Percentiles rank a stretch among this genome's conserved stretches.
phyloP scores from a whole-genome alignment of 2,329 filamentous ascomycete species.

The Sclerotinia subarctica region DNA sequence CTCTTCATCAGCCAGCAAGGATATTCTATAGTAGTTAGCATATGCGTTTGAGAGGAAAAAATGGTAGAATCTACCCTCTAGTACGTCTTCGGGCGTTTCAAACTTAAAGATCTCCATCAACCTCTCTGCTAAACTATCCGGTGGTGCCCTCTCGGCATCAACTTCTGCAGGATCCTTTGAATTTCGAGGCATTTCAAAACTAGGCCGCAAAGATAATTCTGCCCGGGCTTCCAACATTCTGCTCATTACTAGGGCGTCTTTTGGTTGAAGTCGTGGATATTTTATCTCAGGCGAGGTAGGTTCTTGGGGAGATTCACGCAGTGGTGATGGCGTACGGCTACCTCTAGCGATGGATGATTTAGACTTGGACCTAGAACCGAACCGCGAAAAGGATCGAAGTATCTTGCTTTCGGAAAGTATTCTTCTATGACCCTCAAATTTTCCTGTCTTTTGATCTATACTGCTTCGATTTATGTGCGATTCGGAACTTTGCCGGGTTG shows the following conservation, averaged over 20 bases:
- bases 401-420: constrained; percentile 64
- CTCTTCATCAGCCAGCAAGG: constrained; percentile 91
- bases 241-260: constrained; percentile 69
- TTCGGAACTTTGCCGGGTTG: constrained; percentile 28
- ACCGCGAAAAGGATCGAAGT: constrained; percentile 57
- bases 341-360: constrained; percentile 36
- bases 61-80: constrained; percentile 55
- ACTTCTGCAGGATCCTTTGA: constrained; percentile 26
- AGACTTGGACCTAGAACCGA: constrained; percentile 48
- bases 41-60: background rate
- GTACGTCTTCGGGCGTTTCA: constrained; percentile 75
- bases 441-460: constrained; percentile 39
- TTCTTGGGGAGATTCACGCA: constrained; percentile 37
- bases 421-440: constrained; percentile 50
- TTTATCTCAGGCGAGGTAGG: constrained; percentile 34
- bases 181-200: constrained; percentile 49
- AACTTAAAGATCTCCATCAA: constrained; percentile 86
- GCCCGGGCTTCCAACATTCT: constrained; percentile 72
- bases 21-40: constrained; percentile 60
- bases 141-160: constrained; percentile 40
- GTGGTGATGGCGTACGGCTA: constrained; percentile 22
- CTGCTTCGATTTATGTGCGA: constrained; percentile 29
- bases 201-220: constrained; percentile 57
- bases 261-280: constrained; percentile 41
- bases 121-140: constrained; percentile 63